Evolutionary conservation across 257 asterid species (phyloP).

Genomic region (Scutellaria galericulata): DNA sequence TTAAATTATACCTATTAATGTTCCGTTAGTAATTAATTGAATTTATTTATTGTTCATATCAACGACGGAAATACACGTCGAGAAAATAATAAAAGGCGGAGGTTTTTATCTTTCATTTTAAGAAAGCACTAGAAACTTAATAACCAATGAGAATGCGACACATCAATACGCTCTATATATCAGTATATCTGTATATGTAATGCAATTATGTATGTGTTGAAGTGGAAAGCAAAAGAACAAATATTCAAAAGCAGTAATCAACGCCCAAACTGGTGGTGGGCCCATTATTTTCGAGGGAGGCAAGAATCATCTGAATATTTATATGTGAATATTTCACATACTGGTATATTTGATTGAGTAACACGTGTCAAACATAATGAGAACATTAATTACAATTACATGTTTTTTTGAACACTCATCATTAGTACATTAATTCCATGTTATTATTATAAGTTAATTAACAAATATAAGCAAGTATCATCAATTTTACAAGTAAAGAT

Average conservation of each 20-base stretch:
- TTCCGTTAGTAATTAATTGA: too few relatives aligned
- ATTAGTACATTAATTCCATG: too few relatives aligned
- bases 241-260: conserved; percentile 18
- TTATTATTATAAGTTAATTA: too few relatives aligned
- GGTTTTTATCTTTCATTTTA: not conserved
- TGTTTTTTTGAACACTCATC: too few relatives aligned
- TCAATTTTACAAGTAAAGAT: too few relatives aligned
- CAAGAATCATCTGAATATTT: not conserved
- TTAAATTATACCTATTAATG: too few relatives aligned
- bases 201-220: not conserved
- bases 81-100: not conserved
- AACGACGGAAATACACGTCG: too few relatives aligned
- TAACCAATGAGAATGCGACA: not conserved
- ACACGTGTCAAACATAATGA: not conserved
- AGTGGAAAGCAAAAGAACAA: not conserved
- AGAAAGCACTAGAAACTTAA: not conserved
- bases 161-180: not conserved
- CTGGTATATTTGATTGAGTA: not conserved
- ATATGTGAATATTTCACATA: too few relatives aligned
- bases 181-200: too few relatives aligned
- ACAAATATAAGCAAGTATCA: too few relatives aligned
- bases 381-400: not conserved
- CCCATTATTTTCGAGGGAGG: not conserved
- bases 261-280: not conserved
- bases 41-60: too few relatives aligned